A percentile compares a stretch with the other conserved stretches of the same genome.
phyloP scores from a whole-genome alignment of 805 yeast genomes.

The Metschnikowia gelsemii region DNA sequence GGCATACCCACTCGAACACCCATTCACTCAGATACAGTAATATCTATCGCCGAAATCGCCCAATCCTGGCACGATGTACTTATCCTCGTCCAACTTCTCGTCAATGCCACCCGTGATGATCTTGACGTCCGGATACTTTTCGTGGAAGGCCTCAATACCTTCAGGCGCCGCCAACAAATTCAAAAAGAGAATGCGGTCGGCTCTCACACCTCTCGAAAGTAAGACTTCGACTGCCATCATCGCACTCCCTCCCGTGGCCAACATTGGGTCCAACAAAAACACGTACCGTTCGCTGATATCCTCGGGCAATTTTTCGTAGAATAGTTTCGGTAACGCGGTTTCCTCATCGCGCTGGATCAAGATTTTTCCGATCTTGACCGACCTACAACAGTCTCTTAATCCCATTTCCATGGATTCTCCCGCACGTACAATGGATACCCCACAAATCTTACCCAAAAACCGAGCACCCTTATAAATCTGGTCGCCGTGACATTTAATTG shows the following conservation, averaged over 20 bases:
- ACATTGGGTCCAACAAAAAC: conserved; percentile 91
- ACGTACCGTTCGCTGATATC: conserved; percentile 89
- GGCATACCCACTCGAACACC: not conserved
- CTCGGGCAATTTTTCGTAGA: conserved; percentile 90
- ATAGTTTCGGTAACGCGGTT: conserved; percentile 88
- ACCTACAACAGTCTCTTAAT: conserved; percentile 92
- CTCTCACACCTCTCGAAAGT: conserved; percentile 79
- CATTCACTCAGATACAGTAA: conserved; percentile 67
- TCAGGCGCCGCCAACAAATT: conserved; percentile 94
- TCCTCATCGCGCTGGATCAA: conserved; percentile 98
- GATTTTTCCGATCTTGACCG: conserved; percentile 94
- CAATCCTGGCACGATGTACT: conserved; percentile 88
- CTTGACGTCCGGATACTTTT: conserved; percentile 76
- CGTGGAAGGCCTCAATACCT: conserved; percentile 78
- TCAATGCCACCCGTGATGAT: conserved; percentile 95
- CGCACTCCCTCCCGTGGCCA: conserved; percentile 99
- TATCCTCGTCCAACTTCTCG: conserved; percentile 77
- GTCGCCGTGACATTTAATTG: conserved; percentile 76
- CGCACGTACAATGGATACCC: conserved; percentile 96
- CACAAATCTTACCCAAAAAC: conserved; percentile 92
- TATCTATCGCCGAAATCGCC: conserved; percentile 99
- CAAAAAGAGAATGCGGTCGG: conserved; percentile 83
- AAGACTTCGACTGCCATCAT: conserved; percentile 95
- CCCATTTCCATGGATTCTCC: conserved; percentile 99
- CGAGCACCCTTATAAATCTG: conserved; percentile 70